phyloP scores from a whole-genome alignment of 352 stramenopile genomes.

The Globisporangium nagaii region DNA sequence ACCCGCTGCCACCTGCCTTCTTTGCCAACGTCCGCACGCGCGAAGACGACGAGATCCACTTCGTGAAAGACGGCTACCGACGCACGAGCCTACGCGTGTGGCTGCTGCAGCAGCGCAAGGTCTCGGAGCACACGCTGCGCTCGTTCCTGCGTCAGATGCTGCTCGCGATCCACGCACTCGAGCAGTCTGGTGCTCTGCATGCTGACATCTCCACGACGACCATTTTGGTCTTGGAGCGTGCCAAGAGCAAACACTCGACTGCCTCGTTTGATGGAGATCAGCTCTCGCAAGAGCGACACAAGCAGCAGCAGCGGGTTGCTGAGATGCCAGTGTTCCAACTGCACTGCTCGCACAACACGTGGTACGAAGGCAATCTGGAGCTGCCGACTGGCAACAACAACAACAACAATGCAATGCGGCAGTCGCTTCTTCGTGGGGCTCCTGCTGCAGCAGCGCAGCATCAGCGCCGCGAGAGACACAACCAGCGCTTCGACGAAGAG shows the following conservation, averaged over 20 bases:
- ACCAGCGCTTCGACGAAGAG: slow-evolving; percentile 1
- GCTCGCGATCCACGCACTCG: slow-evolving; percentile 48
- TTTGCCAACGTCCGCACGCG: background rate
- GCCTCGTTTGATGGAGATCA: background rate
- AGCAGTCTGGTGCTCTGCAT: slow-evolving; percentile 35
- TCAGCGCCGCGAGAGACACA: background rate
- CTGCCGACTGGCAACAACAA: no score
- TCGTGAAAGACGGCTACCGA: slow-evolving; percentile 19
- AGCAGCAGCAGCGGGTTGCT: background rate
- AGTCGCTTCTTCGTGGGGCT: background rate
- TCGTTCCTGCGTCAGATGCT: slow-evolving; percentile 63
- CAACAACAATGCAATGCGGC: no score
- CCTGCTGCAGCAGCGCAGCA: background rate
- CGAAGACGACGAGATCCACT: slow-evolving; percentile 9
- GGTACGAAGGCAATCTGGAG: background rate
- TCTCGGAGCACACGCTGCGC: slow-evolving; percentile 33
- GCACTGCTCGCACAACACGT: slow-evolving; percentile 8
- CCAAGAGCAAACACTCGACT: background rate
- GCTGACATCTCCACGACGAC: slow-evolving; percentile 44
- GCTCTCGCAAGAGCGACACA: background rate
- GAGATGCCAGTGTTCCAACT: slow-evolving; percentile 9
- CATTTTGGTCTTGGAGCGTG: slow-evolving; percentile 38
- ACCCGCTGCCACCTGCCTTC: slow-evolving; percentile 1
- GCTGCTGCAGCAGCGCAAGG: slow-evolving; percentile 21
- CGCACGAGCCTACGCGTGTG: slow-evolving; percentile 34